Conservation (phyloP, 2,329 filamentous ascomycete species). For the Cercospora janseana region DNA sequence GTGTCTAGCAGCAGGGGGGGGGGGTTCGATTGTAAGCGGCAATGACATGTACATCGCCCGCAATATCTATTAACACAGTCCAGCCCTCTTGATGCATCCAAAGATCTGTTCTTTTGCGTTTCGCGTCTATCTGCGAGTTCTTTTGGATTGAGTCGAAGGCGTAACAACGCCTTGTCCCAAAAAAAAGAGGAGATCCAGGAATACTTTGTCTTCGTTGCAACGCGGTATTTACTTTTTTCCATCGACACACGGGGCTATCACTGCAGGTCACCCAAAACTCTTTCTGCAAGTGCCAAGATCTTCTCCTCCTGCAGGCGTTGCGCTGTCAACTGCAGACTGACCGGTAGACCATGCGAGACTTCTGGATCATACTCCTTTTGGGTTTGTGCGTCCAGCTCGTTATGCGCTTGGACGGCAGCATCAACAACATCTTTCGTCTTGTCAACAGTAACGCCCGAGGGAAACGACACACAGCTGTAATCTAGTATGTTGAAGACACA, state of each 20-base stretch:
- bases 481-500: conserved; percentile 51
- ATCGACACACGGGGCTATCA: conserved; percentile 2
- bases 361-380: conserved; percentile 38
- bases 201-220: no score
- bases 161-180: no score
- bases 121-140: no score
- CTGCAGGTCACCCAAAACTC: conserved; percentile 26
- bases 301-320: conserved; percentile 40
- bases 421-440: conserved; percentile 39
- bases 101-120: not conserved
- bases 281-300: conserved; percentile 36
- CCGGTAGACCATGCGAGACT: conserved; percentile 45
- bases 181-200: no score
- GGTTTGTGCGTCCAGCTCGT: conserved; percentile 42
- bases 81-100: conserved; percentile 1
- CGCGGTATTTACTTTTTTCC: no score
- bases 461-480: conserved; percentile 48
- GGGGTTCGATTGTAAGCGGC: conserved; percentile 13
- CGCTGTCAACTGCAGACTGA: conserved; percentile 37
- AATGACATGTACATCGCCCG: no score
- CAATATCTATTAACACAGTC: no score
- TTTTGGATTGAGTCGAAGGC: no score
- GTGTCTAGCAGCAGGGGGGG: conserved; percentile 9
- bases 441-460: conserved; percentile 42
- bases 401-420: conserved; percentile 33